These are phyloP conservation scores for Rhodotorula babjevae DNA, from an alignment of 768 basidiomycete genomes.

Conservation along the genomic window DNA sequence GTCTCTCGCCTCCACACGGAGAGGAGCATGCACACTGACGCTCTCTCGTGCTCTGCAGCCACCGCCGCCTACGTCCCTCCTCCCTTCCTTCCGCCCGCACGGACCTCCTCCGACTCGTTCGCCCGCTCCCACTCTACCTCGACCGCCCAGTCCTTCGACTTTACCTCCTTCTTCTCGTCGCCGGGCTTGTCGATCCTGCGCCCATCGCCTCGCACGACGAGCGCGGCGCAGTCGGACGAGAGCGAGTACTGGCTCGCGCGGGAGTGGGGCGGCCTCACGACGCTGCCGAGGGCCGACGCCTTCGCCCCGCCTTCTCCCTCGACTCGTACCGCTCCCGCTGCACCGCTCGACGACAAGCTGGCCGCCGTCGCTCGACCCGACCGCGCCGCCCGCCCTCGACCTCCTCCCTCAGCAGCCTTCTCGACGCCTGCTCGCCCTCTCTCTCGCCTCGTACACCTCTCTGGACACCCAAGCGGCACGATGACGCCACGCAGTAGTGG, in stretches of 20 bases:
- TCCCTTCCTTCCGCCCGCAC: not conserved
- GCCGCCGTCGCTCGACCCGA: not conserved
- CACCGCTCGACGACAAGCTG: not conserved
- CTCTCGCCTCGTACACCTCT: not conserved
- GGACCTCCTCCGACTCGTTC: slow-evolving; percentile 8
- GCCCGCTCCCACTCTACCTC: not conserved
- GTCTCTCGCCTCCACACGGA: too few species aligned
- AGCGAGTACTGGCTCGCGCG: slow-evolving; percentile 15
- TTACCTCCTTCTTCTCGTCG: slow-evolving; percentile 33
- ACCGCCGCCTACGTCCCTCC: slow-evolving; percentile 10
- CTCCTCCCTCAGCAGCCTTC: not conserved
- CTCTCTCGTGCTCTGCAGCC: not conserved
- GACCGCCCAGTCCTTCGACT: not conserved
- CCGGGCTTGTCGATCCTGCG: slow-evolving; percentile 38
- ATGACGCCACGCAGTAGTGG: not conserved
- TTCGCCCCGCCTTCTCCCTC: not conserved
- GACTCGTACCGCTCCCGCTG: not conserved
- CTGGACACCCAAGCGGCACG: too few species aligned
- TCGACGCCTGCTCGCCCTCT: slow-evolving; percentile 24
- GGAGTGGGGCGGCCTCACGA: slow-evolving; percentile 14
- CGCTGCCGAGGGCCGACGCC: not conserved
- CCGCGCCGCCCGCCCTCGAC: not conserved
- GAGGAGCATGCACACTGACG: rapidly evolving
- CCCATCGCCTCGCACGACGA: slow-evolving; percentile 4
- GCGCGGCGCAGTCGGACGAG: slow-evolving; percentile 11